Percentiles rank a stretch among this genome's conserved stretches.
These are phyloP conservation scores for Boletus vinaceobasis DNA, from an alignment of 768 basidiomycete species.

Conservation along the genomic window DNA sequence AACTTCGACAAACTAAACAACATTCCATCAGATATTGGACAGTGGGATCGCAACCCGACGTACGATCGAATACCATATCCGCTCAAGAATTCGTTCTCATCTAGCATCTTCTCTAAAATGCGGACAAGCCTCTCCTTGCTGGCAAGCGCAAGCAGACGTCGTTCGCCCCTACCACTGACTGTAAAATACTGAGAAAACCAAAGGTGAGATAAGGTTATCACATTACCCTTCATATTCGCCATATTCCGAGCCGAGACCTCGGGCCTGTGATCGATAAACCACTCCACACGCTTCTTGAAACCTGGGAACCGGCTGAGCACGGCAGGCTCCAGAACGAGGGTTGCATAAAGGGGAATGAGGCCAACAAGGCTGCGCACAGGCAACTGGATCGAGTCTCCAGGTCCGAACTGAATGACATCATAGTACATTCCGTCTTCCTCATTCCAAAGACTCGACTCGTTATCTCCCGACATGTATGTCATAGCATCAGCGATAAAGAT, in stretches of 20 bases:
- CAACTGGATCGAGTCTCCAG: conserved; percentile 79
- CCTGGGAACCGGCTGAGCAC: conserved; percentile 91
- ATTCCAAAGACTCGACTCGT: conserved; percentile 87
- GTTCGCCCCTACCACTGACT: conserved; percentile 73
- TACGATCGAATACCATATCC: conserved; percentile 95
- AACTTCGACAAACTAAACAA: conserved; percentile 73
- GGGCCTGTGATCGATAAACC: conserved; percentile 95
- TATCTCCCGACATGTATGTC: conserved; percentile 82
- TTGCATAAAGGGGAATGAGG: conserved; percentile 95
- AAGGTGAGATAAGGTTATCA: not conserved
- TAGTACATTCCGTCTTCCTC: conserved; percentile 98
- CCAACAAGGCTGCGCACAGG: conserved; percentile 94
- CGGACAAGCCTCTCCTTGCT: conserved; percentile 85
- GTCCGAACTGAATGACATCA: conserved; percentile 89
- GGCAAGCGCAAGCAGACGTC: conserved; percentile 83
- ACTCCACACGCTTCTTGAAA: conserved; percentile 98
- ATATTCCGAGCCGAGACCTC: conserved; percentile 88
- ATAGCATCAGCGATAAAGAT: conserved; percentile 98
- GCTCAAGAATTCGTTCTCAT: conserved; percentile 95
- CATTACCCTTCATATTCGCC: conserved; percentile 87
- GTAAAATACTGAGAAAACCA: conserved; percentile 3
- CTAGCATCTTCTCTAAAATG: conserved; percentile 94
- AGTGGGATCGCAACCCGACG: conserved; percentile 30
- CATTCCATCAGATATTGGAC: conserved; percentile 5
- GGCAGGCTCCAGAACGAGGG: conserved; percentile 87